Percentiles rank a stretch among this genome's conserved stretches.
phyloP scores from a whole-genome alignment of 1,139 yeast genomes.

The Hyphopichia buzzinii region DNA sequence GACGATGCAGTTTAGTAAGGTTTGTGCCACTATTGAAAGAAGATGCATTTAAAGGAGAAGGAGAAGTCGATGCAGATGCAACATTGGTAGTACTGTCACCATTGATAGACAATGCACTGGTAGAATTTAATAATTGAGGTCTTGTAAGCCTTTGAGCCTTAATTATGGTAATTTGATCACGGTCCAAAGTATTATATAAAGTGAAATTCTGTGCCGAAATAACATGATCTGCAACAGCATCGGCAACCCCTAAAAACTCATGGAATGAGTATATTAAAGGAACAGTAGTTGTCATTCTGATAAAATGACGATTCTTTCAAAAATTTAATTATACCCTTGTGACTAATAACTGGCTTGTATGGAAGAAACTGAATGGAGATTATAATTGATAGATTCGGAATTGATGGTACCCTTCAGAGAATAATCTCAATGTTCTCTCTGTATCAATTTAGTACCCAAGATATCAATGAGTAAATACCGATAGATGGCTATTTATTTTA shows the following conservation, averaged over 20 bases:
- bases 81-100: conserved; percentile 8
- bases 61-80: conserved; percentile 4
- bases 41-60: conserved; percentile 2
- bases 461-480: no score
- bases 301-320: not conserved
- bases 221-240: conserved; percentile 90
- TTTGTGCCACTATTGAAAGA: conserved; percentile 3
- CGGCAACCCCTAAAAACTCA: conserved; percentile 86
- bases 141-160: conserved; percentile 18
- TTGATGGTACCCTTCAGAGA: no score
- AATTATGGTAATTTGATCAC: conserved; percentile 28
- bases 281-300: conserved; percentile 80
- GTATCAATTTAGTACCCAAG: no score
- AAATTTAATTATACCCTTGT: no score
- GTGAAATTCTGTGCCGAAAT: conserved; percentile 76
- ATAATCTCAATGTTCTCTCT: no score
- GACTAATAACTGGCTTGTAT: no score
- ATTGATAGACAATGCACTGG: conserved; percentile 11
- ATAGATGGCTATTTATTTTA: no score
- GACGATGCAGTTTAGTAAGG: conserved; percentile 8
- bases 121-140: conserved; percentile 17
- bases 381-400: no score
- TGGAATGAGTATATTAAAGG: conserved; percentile 91
- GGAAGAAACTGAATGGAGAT: no score
- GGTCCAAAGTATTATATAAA: conserved; percentile 50